Percentiles rank a stretch among this genome's conserved stretches.
Conservation (phyloP, 2,329 filamentous ascomycete species). For the Phyllachora maydis region DNA sequence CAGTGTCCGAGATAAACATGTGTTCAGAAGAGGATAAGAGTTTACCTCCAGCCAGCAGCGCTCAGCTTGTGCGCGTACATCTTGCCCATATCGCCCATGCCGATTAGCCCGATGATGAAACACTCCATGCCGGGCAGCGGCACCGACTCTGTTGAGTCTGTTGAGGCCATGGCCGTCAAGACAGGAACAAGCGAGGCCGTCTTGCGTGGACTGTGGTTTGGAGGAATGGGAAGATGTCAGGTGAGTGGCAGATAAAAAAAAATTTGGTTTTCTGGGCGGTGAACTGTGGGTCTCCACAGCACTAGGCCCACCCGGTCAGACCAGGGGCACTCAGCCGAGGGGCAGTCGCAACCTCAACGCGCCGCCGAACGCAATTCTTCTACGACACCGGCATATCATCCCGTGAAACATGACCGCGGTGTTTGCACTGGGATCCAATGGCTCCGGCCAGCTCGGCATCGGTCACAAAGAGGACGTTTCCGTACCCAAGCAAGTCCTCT, state of each 20-base stretch:
- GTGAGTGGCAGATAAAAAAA: too few species aligned
- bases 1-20: neutral
- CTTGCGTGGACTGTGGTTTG: too few species aligned
- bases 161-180: too few species aligned
- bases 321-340: too few species aligned
- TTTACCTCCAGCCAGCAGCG: constrained; percentile 91
- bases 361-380: constrained; percentile 3
- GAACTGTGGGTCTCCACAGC: too few species aligned
- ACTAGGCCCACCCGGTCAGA: too few species aligned
- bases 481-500: constrained; percentile 39
- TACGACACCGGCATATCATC: too few species aligned
- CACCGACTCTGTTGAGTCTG: neutral
- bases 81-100: constrained; percentile 98
- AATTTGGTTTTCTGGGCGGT: too few species aligned
- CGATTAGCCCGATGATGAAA: constrained; percentile 81
- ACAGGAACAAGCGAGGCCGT: too few species aligned
- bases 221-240: too few species aligned
- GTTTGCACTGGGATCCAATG: constrained; percentile 57
- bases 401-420: constrained; percentile 34
- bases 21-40: constrained; percentile 1
- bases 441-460: constrained; percentile 54
- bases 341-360: neutral
- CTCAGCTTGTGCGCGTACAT: constrained; percentile 88
- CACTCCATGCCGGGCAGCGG: constrained; percentile 34
- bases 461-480: constrained; percentile 53